Evolutionary conservation across 305 asterid genomes (phyloP).

Genomic region (Solanum aculeatissimum): DNA sequence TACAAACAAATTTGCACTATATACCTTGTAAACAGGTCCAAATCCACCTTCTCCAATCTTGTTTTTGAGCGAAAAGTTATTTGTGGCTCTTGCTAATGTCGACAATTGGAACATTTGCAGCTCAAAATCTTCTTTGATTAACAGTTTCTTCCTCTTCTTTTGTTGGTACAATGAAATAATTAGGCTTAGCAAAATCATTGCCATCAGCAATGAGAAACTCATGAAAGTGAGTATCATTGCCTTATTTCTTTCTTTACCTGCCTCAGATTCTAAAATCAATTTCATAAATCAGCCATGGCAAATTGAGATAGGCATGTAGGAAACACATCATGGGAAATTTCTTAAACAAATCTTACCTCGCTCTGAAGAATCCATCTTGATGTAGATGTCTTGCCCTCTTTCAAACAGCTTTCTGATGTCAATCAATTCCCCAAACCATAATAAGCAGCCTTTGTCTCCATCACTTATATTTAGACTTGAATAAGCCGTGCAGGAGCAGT

Average conservation of each 20-base stretch:
- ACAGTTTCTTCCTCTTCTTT: not conserved
- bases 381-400: not conserved
- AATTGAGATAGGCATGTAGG: not conserved
- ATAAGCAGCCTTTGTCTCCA: not conserved
- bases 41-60: slow-evolving; percentile 2
- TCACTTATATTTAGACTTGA: not conserved
- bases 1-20: not conserved
- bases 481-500: slow-evolving; percentile 9
- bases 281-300: not conserved
- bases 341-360: not conserved
- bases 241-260: not conserved
- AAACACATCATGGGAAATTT: not conserved
- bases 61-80: not conserved
- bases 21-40: slow-evolving; percentile 3
- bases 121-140: not conserved
- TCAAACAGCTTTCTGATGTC: slow-evolving; percentile 3
- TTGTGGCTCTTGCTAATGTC: not conserved
- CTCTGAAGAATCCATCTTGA: slow-evolving; percentile 1
- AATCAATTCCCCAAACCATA: slow-evolving; percentile 2
- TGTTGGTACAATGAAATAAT: not conserved
- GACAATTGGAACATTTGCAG: not conserved
- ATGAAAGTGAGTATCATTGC: not conserved
- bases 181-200: not conserved
- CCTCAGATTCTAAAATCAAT: not conserved
- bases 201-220: not conserved